These are phyloP conservation scores for Galerina sulciceps DNA, from an alignment of 768 basidiomycete species.

Conservation along the genomic window DNA sequence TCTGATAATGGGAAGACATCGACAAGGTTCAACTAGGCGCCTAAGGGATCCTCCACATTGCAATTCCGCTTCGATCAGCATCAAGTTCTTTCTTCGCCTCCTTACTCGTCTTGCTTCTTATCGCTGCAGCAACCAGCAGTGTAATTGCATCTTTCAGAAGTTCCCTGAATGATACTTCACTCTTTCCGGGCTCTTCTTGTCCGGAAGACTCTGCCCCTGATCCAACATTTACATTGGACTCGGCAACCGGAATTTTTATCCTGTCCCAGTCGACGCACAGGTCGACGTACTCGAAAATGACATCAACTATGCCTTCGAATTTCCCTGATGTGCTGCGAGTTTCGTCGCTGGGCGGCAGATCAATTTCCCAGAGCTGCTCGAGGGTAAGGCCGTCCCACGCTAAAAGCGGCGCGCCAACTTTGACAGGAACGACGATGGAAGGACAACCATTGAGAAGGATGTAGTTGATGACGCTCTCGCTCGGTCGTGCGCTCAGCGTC, in stretches of 20 bases:
- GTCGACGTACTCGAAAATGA: conserved; percentile 62
- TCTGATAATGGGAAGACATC: too few species aligned
- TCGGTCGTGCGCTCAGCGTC: conserved; percentile 61
- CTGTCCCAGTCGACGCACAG: conserved; percentile 68
- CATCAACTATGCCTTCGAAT: conserved; percentile 58
- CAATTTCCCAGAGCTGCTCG: conserved; percentile 57
- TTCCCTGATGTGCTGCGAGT: conserved; percentile 34
- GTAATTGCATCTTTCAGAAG: conserved; percentile 51
- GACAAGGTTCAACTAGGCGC: background rate
- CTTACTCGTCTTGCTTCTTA: conserved; percentile 55
- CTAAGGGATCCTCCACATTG: conserved; percentile 68
- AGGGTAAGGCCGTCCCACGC: conserved; percentile 69
- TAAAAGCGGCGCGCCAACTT: conserved; percentile 61
- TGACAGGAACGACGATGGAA: conserved; percentile 61
- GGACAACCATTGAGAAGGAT: conserved; percentile 65
- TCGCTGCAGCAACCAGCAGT: conserved; percentile 57
- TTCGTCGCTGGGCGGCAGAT: conserved; percentile 41
- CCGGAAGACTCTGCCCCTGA: background rate
- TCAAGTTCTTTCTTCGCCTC: conserved; percentile 61
- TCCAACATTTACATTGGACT: background rate
- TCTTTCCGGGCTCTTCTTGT: background rate
- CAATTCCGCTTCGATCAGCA: conserved; percentile 61
- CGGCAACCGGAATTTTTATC: conserved; percentile 36
- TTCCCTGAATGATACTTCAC: conserved; percentile 31
- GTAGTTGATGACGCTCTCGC: conserved; percentile 68